These are phyloP conservation scores for Apiospora saccharicola DNA, from an alignment of 2,329 filamentous ascomycete genomes.

Conservation along the genomic window DNA sequence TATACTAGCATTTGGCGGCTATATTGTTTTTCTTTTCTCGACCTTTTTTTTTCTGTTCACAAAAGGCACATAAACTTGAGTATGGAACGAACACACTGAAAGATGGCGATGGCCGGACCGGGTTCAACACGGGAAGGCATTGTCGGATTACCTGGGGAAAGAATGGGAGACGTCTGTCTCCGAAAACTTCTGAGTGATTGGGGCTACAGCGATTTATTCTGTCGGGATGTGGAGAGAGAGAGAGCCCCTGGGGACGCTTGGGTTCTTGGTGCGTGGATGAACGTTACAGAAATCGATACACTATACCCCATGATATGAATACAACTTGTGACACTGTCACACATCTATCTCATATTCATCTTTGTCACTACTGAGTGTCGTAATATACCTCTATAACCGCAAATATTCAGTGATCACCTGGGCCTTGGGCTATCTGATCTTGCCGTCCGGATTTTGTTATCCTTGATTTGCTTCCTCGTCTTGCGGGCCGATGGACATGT, in stretches of 20 bases:
- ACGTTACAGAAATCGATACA: neutral
- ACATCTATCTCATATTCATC: too few species aligned
- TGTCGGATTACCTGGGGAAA: neutral
- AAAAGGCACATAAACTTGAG: neutral
- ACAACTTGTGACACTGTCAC: neutral
- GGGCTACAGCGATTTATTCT: neutral
- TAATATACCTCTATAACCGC: neutral
- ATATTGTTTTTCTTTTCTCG: neutral
- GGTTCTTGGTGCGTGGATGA: conserved; percentile 22
- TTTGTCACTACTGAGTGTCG: neutral
- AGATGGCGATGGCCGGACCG: neutral
- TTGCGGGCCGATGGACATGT: neutral
- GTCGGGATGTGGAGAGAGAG: neutral
- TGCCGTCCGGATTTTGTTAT: neutral
- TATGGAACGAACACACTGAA: neutral
- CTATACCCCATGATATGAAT: conserved; percentile 15
- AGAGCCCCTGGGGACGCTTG: conserved; percentile 10
- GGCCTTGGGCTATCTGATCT: neutral
- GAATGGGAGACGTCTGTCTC: neutral
- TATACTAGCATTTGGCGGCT: conserved; percentile 8
- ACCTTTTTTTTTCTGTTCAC: neutral
- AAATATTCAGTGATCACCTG: neutral
- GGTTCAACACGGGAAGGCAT: neutral
- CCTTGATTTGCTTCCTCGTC: neutral
- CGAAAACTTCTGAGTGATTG: neutral